phyloP scores from a whole-genome alignment of 208 protist species.

The Leishmania arabica region DNA sequence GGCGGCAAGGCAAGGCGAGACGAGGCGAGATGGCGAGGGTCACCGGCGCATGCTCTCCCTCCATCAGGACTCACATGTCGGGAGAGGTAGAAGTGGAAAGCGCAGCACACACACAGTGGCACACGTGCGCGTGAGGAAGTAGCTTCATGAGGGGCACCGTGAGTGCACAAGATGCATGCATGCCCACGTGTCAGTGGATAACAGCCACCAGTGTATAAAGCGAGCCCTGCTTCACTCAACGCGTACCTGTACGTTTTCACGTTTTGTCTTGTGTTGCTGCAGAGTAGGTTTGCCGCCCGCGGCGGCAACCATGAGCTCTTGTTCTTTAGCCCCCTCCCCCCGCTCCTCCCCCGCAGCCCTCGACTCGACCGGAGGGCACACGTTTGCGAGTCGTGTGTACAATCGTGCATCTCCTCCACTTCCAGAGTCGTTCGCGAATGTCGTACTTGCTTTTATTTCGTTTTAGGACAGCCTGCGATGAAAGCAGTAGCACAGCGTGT shows the following conservation, averaged over 20 bases:
- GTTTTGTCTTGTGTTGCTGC: background rate
- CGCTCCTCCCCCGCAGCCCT: background rate
- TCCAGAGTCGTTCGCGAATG: background rate
- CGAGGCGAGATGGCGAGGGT: background rate
- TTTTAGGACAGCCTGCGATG: slow-evolving; percentile 35
- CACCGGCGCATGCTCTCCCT: background rate
- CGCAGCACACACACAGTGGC: background rate
- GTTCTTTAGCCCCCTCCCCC: too few species aligned
- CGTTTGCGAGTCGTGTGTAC: background rate
- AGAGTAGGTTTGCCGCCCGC: background rate
- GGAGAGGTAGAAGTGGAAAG: background rate
- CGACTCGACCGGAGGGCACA: background rate
- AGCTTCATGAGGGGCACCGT: background rate
- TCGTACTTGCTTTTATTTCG: background rate
- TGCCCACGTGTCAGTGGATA: background rate
- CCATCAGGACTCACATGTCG: slow-evolving; percentile 9
- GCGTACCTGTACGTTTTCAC: background rate
- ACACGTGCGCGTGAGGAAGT: background rate
- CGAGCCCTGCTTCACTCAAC: background rate
- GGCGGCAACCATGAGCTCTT: background rate
- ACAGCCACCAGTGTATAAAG: background rate
- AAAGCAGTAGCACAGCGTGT: slow-evolving; percentile 58
- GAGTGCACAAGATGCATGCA: too few species aligned
- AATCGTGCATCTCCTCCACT: background rate
- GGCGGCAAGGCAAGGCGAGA: too few species aligned